Conservation (phyloP, 2,329 filamentous ascomycete species). For the Alternaria gansuensis region DNA sequence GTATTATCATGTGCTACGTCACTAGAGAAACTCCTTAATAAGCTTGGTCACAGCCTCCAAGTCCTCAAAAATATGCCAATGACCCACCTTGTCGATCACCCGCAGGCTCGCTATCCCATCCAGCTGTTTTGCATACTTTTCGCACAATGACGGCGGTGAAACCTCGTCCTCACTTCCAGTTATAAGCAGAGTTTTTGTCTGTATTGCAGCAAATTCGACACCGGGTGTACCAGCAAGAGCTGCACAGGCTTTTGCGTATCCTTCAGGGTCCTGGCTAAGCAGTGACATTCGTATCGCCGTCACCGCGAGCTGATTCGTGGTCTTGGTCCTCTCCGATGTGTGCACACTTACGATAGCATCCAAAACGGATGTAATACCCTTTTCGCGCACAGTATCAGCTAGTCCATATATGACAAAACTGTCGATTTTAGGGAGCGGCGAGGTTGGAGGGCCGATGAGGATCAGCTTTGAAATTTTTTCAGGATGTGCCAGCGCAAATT, state of each 20-base stretch:
- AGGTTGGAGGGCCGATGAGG: background rate
- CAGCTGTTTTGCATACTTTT: background rate
- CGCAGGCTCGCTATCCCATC: slow-evolving; percentile 32
- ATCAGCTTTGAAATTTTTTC: slow-evolving; percentile 10
- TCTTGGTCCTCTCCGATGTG: background rate
- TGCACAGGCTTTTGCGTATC: slow-evolving; percentile 64
- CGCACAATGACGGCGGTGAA: background rate
- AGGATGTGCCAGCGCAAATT: slow-evolving; percentile 55
- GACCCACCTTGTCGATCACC: slow-evolving; percentile 56
- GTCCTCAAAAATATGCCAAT: slow-evolving; percentile 64
- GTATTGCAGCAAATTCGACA: slow-evolving; percentile 42
- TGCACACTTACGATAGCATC: background rate
- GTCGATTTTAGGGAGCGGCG: background rate
- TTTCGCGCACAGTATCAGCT: background rate
- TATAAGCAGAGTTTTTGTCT: background rate
- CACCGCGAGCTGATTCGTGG: slow-evolving; percentile 53
- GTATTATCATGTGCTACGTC: background rate
- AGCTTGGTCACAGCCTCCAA: slow-evolving; percentile 35
- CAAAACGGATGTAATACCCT: slow-evolving; percentile 41
- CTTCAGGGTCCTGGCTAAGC: slow-evolving; percentile 61
- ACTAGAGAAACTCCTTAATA: background rate
- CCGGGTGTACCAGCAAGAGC: slow-evolving; percentile 57
- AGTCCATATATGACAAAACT: background rate
- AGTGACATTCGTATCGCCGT: slow-evolving; percentile 58
- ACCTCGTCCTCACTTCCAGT: background rate